Base-by-base conservation (phyloP, 306 rosid genomes). In the Trifolium subterraneum region DNA sequence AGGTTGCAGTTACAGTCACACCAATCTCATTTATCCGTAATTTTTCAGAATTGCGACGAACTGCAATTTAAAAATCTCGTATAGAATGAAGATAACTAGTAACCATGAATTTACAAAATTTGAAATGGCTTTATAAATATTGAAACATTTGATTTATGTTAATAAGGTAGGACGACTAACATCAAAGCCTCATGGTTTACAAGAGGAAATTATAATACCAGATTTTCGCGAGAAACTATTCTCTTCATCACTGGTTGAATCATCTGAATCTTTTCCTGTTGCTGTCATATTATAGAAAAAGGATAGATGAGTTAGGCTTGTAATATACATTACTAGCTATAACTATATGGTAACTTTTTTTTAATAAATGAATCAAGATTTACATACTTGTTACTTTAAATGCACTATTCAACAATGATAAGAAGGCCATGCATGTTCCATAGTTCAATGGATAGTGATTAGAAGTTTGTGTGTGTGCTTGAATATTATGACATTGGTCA, bases 371-470 rank as follows among this genome's bases (percentile, higher is more conserved):
- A 69, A 36, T 61, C 19, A 14, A 22, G 58, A 36, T 78, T 47
- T 25, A 81, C 84, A 27, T 64, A 81, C 86, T 66, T 59, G 68
- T 20, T 59, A 35, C 58, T 79, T 66, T 71, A 65, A 74, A 4
- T n/a, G 41, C 16, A 3, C 15, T 29, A 67, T 71, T 85, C 42
- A 62, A 72, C 33, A 25, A 48, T 15, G 19, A 20, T 47, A 84
- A 6, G 63, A 78, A 29, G 73, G 16, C 9, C 39, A 64, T 13
- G 80, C 86, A 81, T 44, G 86, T 75, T 16, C 3, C 73, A 54
- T 85, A 81, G 82, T 85, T 85, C 52, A 36, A 29, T 36, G 88
- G 86, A 64, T 35, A 71, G 39, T 54, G 52, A 18, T 35, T 3
- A 23, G 11, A 2, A 23, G 9, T 59, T 31, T 68, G 2, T 18